Evolutionary conservation across 2,329 filamentous ascomycete species (phyloP).

Genomic region (Chaetoscypha palmicola): DNA sequence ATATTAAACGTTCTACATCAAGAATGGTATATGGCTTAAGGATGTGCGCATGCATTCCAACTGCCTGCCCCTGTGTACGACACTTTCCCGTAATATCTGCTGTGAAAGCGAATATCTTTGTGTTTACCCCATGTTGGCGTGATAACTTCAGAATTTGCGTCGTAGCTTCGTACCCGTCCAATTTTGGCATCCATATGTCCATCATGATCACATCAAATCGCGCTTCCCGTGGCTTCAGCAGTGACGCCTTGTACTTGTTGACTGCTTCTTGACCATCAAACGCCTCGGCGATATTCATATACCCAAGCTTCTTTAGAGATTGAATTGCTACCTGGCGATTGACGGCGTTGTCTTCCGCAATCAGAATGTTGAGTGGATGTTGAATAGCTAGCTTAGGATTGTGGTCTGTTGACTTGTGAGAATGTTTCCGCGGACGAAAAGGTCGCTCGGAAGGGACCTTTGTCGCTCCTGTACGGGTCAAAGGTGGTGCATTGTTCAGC

Average conservation of each 20-base stretch:
- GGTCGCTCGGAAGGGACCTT: neutral
- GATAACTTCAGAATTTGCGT: conserved; percentile 46
- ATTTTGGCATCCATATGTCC: conserved; percentile 69
- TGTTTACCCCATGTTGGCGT: conserved; percentile 9
- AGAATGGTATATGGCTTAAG: conserved; percentile 49
- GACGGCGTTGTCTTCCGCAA: conserved; percentile 68
- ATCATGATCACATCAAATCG: conserved; percentile 60
- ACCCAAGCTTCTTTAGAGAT: conserved; percentile 62
- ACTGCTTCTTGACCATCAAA: conserved; percentile 64
- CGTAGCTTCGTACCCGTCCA: conserved; percentile 66
- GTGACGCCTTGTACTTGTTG: conserved; percentile 45
- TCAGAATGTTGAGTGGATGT: conserved; percentile 58
- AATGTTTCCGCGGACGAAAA: neutral
- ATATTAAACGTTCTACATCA: conserved; percentile 47
- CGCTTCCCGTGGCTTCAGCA: conserved; percentile 25
- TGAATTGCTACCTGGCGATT: conserved; percentile 60
- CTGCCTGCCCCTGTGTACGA: conserved; percentile 40
- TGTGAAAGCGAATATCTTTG: conserved; percentile 44
- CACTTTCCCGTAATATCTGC: conserved; percentile 49
- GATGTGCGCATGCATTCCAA: conserved; percentile 49
- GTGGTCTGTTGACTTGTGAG: conserved; percentile 29
- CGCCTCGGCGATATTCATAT: conserved; percentile 52
- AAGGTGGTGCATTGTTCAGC: neutral
- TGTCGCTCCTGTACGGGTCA: neutral
- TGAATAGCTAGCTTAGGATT: conserved; percentile 52